Base-by-base conservation (phyloP, 441 rosid genomes). In the Gossypium davidsonii region DNA sequence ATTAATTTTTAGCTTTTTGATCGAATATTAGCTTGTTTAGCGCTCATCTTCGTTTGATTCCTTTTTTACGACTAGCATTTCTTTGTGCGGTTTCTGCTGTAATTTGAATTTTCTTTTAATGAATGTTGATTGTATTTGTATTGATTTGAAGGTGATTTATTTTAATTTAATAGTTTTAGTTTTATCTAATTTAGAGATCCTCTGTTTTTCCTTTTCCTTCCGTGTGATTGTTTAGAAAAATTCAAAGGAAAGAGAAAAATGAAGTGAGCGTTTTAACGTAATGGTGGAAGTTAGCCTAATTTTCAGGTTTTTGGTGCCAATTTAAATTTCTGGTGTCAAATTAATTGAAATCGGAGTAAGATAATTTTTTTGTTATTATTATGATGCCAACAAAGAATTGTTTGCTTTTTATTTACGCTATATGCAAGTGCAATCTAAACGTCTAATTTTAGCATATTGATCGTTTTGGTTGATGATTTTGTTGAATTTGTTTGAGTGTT, bases 141-240 rank as follows among this genome's bases (percentile, higher is more conserved):
- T 46, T 46, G 37, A 49, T 66, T 7, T 12, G 23, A 8, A n/a
- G n/a, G 23, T 15, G 39, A 49, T 67, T 9, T 15, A 17, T 26
- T 51, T 49, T 26, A 26, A 9, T 67, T 67, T 67, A 20, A 52
- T 25, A 48, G 37, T 8, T 66, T 12, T 44, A 21, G 62, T 69
- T 9, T 62, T 10, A 34, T 31, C 57, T 25, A 23, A 18, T 71
- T 53, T n/a, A 23, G 42, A 56, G 69, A 15, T 20, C 51, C 65
- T 64, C 67, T 76, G 65, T 69, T 73, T 52, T 70, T 57, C 53
- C 9, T n/a, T 52, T 67, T 23, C 39, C 5, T 31, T 21, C 53
- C 48, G 76, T 67, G 67, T 59, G 64, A 44, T 53, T 60, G 73
- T 55, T 46, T 20, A 28, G 60, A 64, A 76, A 76, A 53, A 34